phyloP scores from a whole-genome alignment of 2,329 filamentous ascomycete genomes.

The Purpureocillium lavendulum region DNA sequence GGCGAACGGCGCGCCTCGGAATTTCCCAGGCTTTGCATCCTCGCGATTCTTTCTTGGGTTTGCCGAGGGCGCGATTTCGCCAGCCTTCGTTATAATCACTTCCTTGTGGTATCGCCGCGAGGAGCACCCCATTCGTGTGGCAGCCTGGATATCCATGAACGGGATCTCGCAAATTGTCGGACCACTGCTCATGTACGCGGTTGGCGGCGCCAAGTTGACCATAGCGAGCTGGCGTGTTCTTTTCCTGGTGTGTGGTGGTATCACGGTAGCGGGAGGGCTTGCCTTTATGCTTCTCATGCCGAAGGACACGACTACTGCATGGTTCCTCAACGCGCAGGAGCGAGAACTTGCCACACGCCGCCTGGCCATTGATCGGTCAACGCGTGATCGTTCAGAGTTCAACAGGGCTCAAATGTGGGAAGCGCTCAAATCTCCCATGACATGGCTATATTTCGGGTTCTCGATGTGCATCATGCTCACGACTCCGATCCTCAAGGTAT shows the following conservation, averaged over 20 bases:
- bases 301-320: too few relatives aligned
- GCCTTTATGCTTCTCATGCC: too few relatives aligned
- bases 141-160: constrained; percentile 21
- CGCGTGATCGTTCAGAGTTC: too few relatives aligned
- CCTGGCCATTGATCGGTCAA: too few relatives aligned
- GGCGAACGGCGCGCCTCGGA: constrained; percentile 10
- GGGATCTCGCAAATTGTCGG: constrained; percentile 20
- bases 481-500: too few relatives aligned
- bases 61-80: constrained; percentile 19
- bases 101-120: constrained; percentile 19
- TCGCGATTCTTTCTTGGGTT: constrained; percentile 21
- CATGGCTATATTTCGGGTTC: too few relatives aligned
- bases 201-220: constrained; percentile 10
- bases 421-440: too few relatives aligned
- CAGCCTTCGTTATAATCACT: constrained; percentile 23
- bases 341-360: too few relatives aligned
- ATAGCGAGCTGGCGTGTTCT: constrained; percentile 11
- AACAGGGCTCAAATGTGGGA: too few relatives aligned
- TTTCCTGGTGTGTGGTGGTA: constrained; percentile 11
- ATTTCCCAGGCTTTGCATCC: constrained; percentile 14
- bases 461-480: too few relatives aligned
- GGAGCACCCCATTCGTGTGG: constrained; percentile 20
- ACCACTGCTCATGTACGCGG: constrained; percentile 17
- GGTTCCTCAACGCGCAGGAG: too few relatives aligned
- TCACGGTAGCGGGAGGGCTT: not conserved